Conservation (phyloP, 129 eudicot genomes). For the Centaurea solstitialis region DNA sequence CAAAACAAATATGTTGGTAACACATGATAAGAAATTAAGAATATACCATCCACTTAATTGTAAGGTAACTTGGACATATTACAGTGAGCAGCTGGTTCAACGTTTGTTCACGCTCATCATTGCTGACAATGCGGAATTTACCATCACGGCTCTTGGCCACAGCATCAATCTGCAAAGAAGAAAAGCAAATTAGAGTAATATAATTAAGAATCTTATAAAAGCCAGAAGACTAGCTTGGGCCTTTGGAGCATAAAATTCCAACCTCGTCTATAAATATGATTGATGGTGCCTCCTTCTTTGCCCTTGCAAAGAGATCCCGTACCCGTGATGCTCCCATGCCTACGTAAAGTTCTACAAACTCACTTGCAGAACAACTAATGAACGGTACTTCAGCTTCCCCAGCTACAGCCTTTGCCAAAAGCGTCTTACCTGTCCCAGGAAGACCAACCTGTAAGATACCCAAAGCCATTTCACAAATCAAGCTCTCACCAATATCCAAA, state of each 20-base stretch:
- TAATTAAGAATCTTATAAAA: neutral
- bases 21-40: neutral
- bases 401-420: slow-evolving; percentile 98
- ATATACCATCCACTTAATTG: neutral
- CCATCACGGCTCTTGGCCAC: slow-evolving; percentile 99
- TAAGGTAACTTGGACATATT: slow-evolving; percentile 26
- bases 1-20: slow-evolving; percentile 4
- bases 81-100: slow-evolving; percentile 94
- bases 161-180: slow-evolving; percentile 83
- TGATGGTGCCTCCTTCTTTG: slow-evolving; percentile 98
- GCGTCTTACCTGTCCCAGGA: slow-evolving; percentile 99
- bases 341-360: slow-evolving; percentile 95
- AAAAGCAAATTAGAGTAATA: neutral
- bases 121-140: slow-evolving; percentile 87
- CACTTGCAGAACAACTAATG: slow-evolving; percentile 99
- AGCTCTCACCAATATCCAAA: neutral
- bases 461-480: slow-evolving; percentile 28
- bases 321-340: slow-evolving; percentile 99
- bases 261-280: slow-evolving; percentile 99
- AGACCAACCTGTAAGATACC: slow-evolving; percentile 89
- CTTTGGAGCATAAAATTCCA: neutral
- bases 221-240: neutral
- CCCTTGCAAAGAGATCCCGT: slow-evolving; percentile 95
- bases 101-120: slow-evolving; percentile 97
- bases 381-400: slow-evolving; percentile 99